Percentiles rank a stretch among this genome's conserved stretches.
Conservation (phyloP, 352 stramenopile species). For the Phytophthora syringae region DNA sequence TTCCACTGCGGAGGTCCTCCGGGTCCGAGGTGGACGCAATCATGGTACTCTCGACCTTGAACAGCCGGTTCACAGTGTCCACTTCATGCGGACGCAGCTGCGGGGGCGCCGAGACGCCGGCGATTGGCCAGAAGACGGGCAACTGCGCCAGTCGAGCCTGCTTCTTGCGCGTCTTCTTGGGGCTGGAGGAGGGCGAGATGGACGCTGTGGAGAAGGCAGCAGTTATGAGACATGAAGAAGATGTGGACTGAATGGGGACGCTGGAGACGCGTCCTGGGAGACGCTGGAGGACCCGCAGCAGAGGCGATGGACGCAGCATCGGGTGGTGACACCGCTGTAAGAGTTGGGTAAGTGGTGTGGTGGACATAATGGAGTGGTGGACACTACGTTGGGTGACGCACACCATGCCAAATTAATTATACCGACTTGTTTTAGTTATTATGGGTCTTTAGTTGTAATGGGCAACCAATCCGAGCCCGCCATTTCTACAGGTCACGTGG, state of each 20-base stretch:
- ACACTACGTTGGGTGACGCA: background rate
- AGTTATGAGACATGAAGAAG: background rate
- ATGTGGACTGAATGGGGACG: background rate
- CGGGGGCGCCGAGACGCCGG: conserved; percentile 55
- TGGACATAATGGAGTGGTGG: background rate
- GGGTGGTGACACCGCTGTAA: background rate
- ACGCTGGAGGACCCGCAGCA: background rate
- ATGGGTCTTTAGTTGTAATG: too few species aligned
- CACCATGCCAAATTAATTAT: background rate
- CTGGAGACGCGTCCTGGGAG: background rate
- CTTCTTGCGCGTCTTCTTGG: conserved; percentile 55
- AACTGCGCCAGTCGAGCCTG: conserved; percentile 56
- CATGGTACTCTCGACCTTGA: conserved; percentile 61
- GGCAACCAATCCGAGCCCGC: too few species aligned
- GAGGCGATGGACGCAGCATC: background rate
- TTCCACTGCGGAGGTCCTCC: conserved; percentile 67
- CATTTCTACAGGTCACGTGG: too few species aligned
- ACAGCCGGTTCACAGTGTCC: conserved; percentile 63
- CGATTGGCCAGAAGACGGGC: conserved; percentile 64
- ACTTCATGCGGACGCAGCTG: conserved; percentile 69
- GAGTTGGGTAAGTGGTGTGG: background rate
- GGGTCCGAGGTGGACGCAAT: conserved; percentile 69
- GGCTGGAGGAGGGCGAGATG: background rate
- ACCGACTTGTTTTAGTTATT: too few species aligned
- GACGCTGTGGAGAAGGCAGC: conserved; percentile 8